Evolutionary conservation across 495 filamentous ascomycete genomes (phyloP), one percentile per base, ranked within the genome.

Genomic region (Rhypophila decipiens): DNA sequence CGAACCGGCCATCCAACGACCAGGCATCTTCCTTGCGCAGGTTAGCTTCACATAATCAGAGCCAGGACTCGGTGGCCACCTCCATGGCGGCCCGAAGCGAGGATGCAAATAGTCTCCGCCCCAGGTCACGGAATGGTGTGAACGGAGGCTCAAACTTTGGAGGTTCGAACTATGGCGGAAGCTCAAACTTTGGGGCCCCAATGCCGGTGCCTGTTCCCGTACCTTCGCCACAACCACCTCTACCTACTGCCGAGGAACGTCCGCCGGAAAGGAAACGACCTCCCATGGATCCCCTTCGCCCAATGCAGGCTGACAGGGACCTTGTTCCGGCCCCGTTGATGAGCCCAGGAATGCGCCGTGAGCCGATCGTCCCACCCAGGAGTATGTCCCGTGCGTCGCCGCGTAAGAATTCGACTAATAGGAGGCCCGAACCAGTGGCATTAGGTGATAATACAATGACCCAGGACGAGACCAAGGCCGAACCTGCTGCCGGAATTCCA

Each of bases 241-340:
- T 42, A 2, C 64, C 67, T 1, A 45, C 57, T 2, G 59, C 62
- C 38, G 53, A 75, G 41, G 66, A 74, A 8, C 53, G 51, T 24
- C 71, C 76, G 8, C 75, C 75, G 0, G 72, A 77, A 42, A 59
- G 75, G 39, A 73, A 69, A 48, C 61, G 75, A 38, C 76, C 76
- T 12, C 74, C 76, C 5, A 75, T 78, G 68, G 74, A 75, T 46
- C 69, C 74, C 15, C 41, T 70, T 12, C 59, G 71, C 8, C 67
- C 70, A 1, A 59, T 67, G 18, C 53, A 57, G 24, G 57, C 47
- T 7, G 71, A 76, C 41, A 59, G 56, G 31, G 71, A 71, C 46
- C 58, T 78, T 44, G 68, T 78, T 0, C 76, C 76, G 11, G 74
- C 75, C 5, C 76, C 76, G 19, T 53, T 79, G 29, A 76, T 74